Evolutionary conservation across 768 basidiomycete genomes (phyloP), one percentile per base, ranked within the genome.

Genomic region (Filobasidium floriforme): DNA sequence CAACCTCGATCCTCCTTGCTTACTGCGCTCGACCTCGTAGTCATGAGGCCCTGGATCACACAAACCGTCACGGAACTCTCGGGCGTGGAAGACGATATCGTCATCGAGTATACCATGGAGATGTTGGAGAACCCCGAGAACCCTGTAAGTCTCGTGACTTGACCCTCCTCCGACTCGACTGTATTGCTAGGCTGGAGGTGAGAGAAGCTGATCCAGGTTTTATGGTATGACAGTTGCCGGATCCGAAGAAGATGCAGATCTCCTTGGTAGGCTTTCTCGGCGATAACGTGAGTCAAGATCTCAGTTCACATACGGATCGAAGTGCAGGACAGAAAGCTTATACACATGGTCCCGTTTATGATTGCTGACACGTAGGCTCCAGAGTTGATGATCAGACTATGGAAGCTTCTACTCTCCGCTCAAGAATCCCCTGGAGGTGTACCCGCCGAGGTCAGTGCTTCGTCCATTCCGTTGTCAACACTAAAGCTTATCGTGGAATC

Each of bases 161-260:
- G n/a, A 18, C 29, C 18, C 22, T 15, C 6, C 18, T 59, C 26
- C 7, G 55, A 59, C 55, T 37, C 14, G 52, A 28, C 55, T 57
- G 55, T 22, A 3, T 9, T 6, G n/a, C 15, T 57, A 32, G 29
- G 22, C 6, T 26, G 4, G 19, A 15, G 14, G n/a, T 26, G 19
- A 9, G 55, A 26, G 55, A 37, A 37, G 32, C 26, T 59, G 55
- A 26, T 7, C n/a, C 26, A 18, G 55, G 22, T 19, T 26, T 5
- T 60, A 7, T n/a, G 41, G 32, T 37, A 44, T 26, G 12, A 19
- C 73, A 93, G 91, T 86, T 84, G 5, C 90, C 91, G 12, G 94
- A 98, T 78, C 90, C 92, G 5, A 87, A 86, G 77, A 92, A 89
- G 80, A 92, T 98, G 87, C 92, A 97, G 79, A 92, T 98, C 68